Conservation (phyloP, 2,329 filamentous ascomycete genomes). For the Zalaria obscura region DNA sequence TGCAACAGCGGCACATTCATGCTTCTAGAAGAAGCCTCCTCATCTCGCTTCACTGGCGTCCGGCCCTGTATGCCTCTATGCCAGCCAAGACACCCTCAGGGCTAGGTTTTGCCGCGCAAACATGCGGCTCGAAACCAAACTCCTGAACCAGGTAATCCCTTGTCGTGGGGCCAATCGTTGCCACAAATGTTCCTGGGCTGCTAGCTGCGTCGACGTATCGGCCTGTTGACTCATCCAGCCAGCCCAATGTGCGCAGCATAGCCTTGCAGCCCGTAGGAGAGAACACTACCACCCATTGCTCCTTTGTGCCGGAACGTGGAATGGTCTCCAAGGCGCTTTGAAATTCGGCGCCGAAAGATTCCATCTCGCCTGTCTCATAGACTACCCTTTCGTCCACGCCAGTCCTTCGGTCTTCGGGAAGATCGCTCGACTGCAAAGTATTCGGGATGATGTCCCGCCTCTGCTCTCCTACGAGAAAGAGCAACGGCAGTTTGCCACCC, state of each 20-base stretch:
- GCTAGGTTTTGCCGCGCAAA: conserved; percentile 70
- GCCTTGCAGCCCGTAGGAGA: conserved; percentile 48
- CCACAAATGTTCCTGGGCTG: conserved; percentile 43
- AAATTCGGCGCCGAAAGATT: conserved; percentile 61
- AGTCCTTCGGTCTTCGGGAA: conserved; percentile 41
- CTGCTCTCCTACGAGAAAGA: conserved; percentile 86
- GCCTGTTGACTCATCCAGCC: conserved; percentile 27
- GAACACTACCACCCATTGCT: conserved; percentile 63
- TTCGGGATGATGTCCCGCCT: conserved; percentile 80
- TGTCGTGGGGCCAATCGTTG: conserved; percentile 90
- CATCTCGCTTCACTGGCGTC: no score
- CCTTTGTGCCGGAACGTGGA: conserved; percentile 10
- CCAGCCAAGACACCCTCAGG: conserved; percentile 51
- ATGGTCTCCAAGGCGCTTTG: conserved; percentile 8
- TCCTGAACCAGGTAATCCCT: conserved; percentile 52
- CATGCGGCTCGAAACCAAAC: conserved; percentile 57
- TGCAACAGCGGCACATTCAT: no score
- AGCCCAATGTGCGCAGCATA: conserved; percentile 40
- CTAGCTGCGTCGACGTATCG: conserved; percentile 13
- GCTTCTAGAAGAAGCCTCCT: no score
- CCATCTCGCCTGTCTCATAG: conserved; percentile 76
- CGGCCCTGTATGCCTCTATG: no score
- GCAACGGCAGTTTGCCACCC: conserved; percentile 43
- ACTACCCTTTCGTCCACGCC: conserved; percentile 66
- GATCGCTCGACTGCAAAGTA: conserved; percentile 47